These are phyloP conservation scores for Salvia sclarea DNA, from an alignment of 305 asterid species.

Conservation along the genomic window DNA sequence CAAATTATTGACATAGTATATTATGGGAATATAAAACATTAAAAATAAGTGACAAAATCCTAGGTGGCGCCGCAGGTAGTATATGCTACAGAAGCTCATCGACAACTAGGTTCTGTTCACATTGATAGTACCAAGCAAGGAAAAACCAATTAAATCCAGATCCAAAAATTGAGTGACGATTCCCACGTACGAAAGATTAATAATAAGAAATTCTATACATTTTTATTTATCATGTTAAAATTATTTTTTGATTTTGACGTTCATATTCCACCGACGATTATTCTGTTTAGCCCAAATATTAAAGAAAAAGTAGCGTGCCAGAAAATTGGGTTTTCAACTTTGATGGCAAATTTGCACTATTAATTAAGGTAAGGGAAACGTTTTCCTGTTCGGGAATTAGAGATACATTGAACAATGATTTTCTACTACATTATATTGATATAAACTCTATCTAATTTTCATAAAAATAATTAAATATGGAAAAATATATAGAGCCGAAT, in stretches of 20 bases:
- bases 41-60: not conserved
- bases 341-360: not conserved
- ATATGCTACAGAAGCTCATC: not conserved
- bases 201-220: no score
- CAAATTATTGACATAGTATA: no score
- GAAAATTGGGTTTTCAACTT: not conserved
- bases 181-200: no score
- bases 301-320: not conserved
- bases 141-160: not conserved
- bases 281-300: not conserved
- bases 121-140: not conserved
- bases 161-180: not conserved
- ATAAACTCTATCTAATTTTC: no score
- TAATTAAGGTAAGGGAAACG: no score
- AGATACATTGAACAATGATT: not conserved
- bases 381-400: not conserved
- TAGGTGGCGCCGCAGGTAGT: conserved; percentile 12
- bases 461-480: no score
- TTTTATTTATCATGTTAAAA: no score
- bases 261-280: not conserved
- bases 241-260: not conserved
- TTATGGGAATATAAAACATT: not conserved
- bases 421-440: no score
- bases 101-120: conserved; percentile 20
- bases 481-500: no score